A percentile compares a stretch with the other conserved stretches of the same genome.
Conservation (phyloP, 306 rosid species). For the Vicia villosa region DNA sequence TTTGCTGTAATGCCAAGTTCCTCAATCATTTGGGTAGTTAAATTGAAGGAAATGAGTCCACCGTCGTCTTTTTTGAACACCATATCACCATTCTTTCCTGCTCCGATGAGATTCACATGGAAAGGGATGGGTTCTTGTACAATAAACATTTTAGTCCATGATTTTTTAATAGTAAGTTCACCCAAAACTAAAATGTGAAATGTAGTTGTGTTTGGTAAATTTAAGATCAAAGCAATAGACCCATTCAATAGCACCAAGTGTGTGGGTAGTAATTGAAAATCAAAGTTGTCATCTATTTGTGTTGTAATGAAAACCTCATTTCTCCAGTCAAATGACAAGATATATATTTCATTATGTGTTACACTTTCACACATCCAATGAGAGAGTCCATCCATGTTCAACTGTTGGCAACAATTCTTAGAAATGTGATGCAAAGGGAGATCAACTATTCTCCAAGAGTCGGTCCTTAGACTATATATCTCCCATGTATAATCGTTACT, state of each 20-base stretch:
- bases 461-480: too few species aligned
- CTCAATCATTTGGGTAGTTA: not conserved
- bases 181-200: not conserved
- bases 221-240: not conserved
- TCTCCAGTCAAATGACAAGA: too few species aligned
- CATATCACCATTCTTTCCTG: not conserved
- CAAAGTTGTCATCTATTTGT: not conserved
- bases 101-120: not conserved
- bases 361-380: too few species aligned
- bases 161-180: not conserved
- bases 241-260: not conserved
- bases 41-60: not conserved
- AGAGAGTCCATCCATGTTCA: too few species aligned
- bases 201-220: too few species aligned
- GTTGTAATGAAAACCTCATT: too few species aligned
- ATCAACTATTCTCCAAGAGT: too few species aligned
- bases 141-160: not conserved
- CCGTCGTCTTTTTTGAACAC: not conserved
- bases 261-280: fast-evolving
- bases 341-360: too few species aligned
- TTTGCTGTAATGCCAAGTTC: not conserved
- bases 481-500: too few species aligned
- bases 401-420: too few species aligned
- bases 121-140: too few species aligned
- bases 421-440: too few species aligned